Conservation (phyloP, 306 rosid genomes). For the Cucumis hystrix region DNA sequence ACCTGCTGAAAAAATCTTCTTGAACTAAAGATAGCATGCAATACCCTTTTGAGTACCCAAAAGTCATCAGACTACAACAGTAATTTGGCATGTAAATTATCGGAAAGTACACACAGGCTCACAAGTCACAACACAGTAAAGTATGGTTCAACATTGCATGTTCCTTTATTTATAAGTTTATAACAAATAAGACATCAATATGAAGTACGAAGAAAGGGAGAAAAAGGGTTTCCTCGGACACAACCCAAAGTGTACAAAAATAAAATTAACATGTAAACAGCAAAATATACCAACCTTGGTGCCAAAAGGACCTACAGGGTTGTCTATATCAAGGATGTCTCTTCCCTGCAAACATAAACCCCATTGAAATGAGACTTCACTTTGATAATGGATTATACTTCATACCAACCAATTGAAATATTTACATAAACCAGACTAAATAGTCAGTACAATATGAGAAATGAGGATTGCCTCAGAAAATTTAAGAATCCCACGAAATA, state of each 20-base stretch:
- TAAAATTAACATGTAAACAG: not conserved
- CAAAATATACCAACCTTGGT: conserved; percentile 21
- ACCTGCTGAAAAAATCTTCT: not conserved
- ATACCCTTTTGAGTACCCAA: not conserved
- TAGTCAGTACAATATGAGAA: not conserved
- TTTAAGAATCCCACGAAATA: not conserved
- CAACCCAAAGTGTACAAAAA: not conserved
- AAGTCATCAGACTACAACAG: not conserved
- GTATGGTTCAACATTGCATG: not conserved
- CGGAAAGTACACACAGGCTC: not conserved
- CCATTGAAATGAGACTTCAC: not conserved
- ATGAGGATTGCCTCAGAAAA: not conserved
- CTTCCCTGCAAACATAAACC: conserved; percentile 21
- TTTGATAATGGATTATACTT: not conserved
- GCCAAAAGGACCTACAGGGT: conserved; percentile 32
- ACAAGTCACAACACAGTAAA: not conserved
- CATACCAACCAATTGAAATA: not conserved
- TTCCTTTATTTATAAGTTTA: not conserved
- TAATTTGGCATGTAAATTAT: not conserved
- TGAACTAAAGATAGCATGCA: not conserved
- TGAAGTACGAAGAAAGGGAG: not conserved
- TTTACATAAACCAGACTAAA: not conserved
- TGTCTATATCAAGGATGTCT: conserved; percentile 27
- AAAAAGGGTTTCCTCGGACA: not conserved
- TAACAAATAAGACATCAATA: not conserved